A percentile compares a stretch with the other conserved stretches of the same genome.
These are phyloP conservation scores for Aspergillus bombycis DNA, from an alignment of 2,329 filamentous ascomycete genomes.

Conservation along the genomic window DNA sequence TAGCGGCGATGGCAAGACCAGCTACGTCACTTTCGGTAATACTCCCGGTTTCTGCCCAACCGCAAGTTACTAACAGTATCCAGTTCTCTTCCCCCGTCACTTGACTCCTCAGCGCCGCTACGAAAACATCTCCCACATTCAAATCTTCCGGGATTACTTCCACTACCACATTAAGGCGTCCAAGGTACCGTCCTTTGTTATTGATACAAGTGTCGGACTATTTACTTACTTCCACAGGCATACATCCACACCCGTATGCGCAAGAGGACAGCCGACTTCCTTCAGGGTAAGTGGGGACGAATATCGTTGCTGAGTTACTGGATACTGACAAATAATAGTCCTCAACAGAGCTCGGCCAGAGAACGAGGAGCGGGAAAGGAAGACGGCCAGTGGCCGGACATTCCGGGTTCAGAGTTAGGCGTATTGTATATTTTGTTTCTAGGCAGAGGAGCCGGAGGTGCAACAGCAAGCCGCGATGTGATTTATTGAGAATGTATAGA, in stretches of 20 bases:
- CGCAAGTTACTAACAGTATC: slow-evolving; percentile 16
- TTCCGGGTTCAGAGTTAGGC: slow-evolving; percentile 68
- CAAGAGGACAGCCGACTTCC: slow-evolving; percentile 94
- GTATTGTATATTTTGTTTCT: slow-evolving; percentile 26
- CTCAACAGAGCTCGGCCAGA: slow-evolving; percentile 93
- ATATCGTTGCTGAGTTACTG: neutral
- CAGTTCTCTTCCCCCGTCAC: slow-evolving; percentile 94
- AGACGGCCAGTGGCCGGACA: slow-evolving; percentile 94
- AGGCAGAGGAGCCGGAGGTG: slow-evolving; percentile 22
- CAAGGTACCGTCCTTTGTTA: slow-evolving; percentile 60
- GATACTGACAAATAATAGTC: slow-evolving; percentile 61
- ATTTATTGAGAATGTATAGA: slow-evolving; percentile 17
- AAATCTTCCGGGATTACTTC: slow-evolving; percentile 99
- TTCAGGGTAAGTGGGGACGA: slow-evolving; percentile 71
- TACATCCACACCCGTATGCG: slow-evolving; percentile 99
- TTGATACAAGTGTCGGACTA: neutral
- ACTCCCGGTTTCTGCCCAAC: neutral
- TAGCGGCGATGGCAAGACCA: slow-evolving; percentile 79
- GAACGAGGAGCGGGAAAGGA: slow-evolving; percentile 94
- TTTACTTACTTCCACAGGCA: slow-evolving; percentile 56
- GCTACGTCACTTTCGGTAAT: slow-evolving; percentile 96
- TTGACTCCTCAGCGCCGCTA: slow-evolving; percentile 86
- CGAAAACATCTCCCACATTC: slow-evolving; percentile 97
- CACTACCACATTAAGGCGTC: slow-evolving; percentile 99
- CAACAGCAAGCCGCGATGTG: slow-evolving; percentile 12